Conservation (phyloP, 306 rosid species). For the Cotoneaster glaucophyllus region DNA sequence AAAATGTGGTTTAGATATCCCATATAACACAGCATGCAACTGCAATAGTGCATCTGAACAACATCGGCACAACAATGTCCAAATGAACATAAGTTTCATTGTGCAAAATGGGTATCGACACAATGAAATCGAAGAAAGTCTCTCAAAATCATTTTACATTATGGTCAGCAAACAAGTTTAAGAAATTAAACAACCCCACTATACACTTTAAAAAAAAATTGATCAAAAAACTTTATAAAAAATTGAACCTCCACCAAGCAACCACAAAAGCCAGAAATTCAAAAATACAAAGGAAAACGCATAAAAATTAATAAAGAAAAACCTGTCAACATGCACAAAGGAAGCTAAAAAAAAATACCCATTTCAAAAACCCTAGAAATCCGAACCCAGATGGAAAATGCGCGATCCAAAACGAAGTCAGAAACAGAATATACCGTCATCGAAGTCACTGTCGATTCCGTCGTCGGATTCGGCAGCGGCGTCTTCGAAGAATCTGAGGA, state of each 20-base stretch:
- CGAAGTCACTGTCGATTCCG: slow-evolving; percentile 39
- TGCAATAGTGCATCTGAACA: neutral
- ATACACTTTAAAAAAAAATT: neutral
- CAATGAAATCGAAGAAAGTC: neutral
- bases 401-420: neutral
- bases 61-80: neutral
- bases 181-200: neutral
- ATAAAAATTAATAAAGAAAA: neutral
- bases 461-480: slow-evolving; percentile 40
- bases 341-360: neutral
- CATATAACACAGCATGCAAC: neutral
- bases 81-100: neutral
- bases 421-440: slow-evolving; percentile 29
- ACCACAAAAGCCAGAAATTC: slow-evolving; percentile 1
- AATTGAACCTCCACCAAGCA: neutral
- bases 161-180: neutral
- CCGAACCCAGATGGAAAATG: slow-evolving; percentile 6
- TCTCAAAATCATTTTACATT: neutral
- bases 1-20: neutral
- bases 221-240: too few relatives aligned
- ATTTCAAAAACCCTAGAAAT: slow-evolving; percentile 8
- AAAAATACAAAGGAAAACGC: neutral
- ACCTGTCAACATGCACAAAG: neutral
- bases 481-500: slow-evolving; percentile 70
- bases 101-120: neutral